Conservation (phyloP, 495 filamentous ascomycete species). For the Pyrenopolyporus hunteri region DNA sequence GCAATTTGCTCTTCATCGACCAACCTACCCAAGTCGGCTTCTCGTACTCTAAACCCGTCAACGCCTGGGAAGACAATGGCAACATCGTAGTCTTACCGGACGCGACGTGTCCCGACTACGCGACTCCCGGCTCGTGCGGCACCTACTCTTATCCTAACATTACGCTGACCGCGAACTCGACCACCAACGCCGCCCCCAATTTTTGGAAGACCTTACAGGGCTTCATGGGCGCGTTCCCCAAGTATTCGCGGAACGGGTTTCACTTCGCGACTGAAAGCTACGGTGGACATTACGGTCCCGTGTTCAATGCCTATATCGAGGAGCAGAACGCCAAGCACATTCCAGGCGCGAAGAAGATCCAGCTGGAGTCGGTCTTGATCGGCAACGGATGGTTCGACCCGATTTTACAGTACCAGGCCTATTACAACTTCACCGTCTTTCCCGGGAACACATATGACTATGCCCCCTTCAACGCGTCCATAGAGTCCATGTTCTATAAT, state of each 20-base stretch:
- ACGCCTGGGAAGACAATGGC: conserved; percentile 49
- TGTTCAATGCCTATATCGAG: conserved; percentile 69
- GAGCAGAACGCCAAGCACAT: conserved; percentile 65
- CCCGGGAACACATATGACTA: conserved; percentile 67
- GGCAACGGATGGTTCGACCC: conserved; percentile 58
- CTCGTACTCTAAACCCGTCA: conserved; percentile 62
- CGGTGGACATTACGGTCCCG: conserved; percentile 71
- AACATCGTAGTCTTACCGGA: conserved; percentile 50
- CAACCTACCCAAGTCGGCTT: conserved; percentile 66
- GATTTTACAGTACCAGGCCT: conserved; percentile 64
- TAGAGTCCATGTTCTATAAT: conserved; percentile 61
- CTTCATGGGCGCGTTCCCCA: conserved; percentile 68
- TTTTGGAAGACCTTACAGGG: conserved; percentile 67
- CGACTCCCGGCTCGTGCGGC: conserved; percentile 53
- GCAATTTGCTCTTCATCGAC: conserved; percentile 67
- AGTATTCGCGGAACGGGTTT: conserved; percentile 62
- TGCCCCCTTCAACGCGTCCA: conserved; percentile 54
- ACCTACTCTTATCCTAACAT: conserved; percentile 61
- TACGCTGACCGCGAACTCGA: conserved; percentile 60
- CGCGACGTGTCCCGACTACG: conserved; percentile 61
- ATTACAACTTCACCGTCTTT: conserved; percentile 65
- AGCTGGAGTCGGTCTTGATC: conserved; percentile 63
- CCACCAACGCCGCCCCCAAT: conserved; percentile 59
- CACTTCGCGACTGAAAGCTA: conserved; percentile 68
- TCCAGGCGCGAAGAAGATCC: conserved; percentile 56